These are phyloP conservation scores for Cardamine occulta DNA, from an alignment of 345 rosid species.

Conservation along the genomic window DNA sequence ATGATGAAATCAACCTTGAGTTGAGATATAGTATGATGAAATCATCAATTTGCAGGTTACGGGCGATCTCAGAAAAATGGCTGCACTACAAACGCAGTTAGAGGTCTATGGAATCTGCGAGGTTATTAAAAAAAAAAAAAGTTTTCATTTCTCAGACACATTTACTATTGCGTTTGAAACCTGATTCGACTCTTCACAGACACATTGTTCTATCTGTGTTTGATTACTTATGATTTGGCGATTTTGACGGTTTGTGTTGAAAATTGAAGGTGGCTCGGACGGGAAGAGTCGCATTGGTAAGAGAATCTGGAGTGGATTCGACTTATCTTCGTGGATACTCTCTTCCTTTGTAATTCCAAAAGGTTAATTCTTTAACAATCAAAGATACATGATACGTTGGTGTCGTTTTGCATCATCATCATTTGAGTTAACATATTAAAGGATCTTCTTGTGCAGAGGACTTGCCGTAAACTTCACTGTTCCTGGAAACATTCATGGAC, in stretches of 20 bases:
- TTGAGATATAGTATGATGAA: conserved; percentile 23
- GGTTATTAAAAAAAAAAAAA: conserved; percentile 45
- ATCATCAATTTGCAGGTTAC: conserved; percentile 52
- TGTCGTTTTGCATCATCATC: conserved; percentile 13
- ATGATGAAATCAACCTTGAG: conserved; percentile 26
- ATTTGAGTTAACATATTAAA: conserved; percentile 6
- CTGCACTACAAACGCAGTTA: conserved; percentile 61
- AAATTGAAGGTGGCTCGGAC: conserved; percentile 72
- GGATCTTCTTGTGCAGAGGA: conserved; percentile 36
- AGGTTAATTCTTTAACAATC: conserved; percentile 23
- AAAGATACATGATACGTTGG: conserved; percentile 8
- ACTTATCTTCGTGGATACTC: conserved; percentile 65
- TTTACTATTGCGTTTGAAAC: background rate
- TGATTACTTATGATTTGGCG: background rate
- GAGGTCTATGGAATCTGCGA: conserved; percentile 74
- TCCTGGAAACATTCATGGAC: conserved; percentile 29
- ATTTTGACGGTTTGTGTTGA: conserved; percentile 13
- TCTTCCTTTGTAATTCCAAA: conserved; percentile 52
- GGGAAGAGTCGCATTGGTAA: conserved; percentile 71
- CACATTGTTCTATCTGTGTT: background rate
- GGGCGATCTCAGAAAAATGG: conserved; percentile 68
- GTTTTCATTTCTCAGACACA: background rate
- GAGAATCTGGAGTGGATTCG: conserved; percentile 80
- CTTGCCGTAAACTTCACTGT: conserved; percentile 34
- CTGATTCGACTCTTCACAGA: background rate